Evolutionary conservation across 1,284 basidiomycete genomes (phyloP).

Genomic region (Ceratobasidium sp.): DNA sequence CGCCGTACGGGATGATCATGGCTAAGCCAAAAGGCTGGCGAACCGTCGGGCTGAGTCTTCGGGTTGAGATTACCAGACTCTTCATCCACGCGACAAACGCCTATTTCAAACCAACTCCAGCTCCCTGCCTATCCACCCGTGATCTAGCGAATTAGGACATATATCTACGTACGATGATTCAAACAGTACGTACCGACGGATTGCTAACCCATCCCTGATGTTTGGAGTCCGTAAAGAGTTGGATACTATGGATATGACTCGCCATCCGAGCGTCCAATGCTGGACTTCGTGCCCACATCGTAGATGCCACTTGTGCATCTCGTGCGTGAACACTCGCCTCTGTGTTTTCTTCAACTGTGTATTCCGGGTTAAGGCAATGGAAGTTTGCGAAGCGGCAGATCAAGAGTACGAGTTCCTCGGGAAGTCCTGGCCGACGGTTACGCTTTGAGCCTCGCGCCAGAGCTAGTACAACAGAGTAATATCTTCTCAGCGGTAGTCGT

Average conservation of each 20-base stretch:
- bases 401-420: slow-evolving; percentile 23
- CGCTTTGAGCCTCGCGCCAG: slow-evolving; percentile 4
- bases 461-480: slow-evolving; percentile 21
- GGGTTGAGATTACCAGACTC: background rate
- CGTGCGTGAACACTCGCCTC: background rate
- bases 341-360: background rate
- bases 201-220: slow-evolving; percentile 28
- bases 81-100: background rate
- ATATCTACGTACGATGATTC: no score
- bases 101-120: slow-evolving; percentile 42
- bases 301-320: background rate
- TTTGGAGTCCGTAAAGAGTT: slow-evolving; percentile 12
- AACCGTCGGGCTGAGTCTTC: background rate
- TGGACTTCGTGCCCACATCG: slow-evolving; percentile 2
- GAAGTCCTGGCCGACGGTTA: slow-evolving; percentile 6
- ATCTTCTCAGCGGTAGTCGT: slow-evolving; percentile 12
- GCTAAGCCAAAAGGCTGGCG: background rate
- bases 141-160: no score
- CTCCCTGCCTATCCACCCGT: background rate
- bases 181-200: background rate
- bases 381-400: slow-evolving; percentile 36
- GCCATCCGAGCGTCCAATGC: background rate
- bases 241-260: slow-evolving; percentile 19
- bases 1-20: slow-evolving; percentile 13
- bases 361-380: background rate